Base-by-base conservation (phyloP, 179 eudicot genomes). In the Amaranthus tricolor region DNA sequence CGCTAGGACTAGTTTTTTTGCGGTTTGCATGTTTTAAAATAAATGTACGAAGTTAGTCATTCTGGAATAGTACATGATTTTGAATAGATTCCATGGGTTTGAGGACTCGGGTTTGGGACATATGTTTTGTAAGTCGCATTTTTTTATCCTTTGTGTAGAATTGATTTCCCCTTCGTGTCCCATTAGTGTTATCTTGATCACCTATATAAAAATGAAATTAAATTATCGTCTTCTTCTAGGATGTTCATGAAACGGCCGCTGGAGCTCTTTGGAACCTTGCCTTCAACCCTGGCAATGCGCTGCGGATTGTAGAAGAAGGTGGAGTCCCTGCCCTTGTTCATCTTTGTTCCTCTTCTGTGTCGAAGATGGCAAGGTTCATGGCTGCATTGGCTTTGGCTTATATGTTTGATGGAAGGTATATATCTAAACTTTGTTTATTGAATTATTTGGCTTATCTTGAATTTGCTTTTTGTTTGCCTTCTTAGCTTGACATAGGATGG, bases 251-350 rank as follows among this genome's bases (percentile, higher is more conserved):
- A 82, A 93, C 99, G 71, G 99, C 99, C 72, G 98, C 97, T 78
- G 99, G 99, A 80, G 99, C 99, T 71, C 96, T 95, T 76, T 95
- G 97, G 99, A 95, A 95, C 83, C 98, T 95, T 66, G 93, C 99
- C 55, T 95, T 91, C 58, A 91, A 91, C 66, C 90, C 97, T 50
- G 97, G 97, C 53, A 95, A 95, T 82, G 98, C 99, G 63, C 83
- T 91, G 60, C 92, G 94, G 15, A 95, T 95, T 74, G 99, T 93
- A 55, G 99, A 95, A 78, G 98, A 91, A 82, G 96, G 92, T 19
- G 98, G 99, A 21, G 98, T 95, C 82, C 90, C 96, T 45, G 88
- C 92, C 68, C 92, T 95, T 72, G 92, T 87, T 72, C 90, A 87
- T 85, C 96, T 95, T 62, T 89, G 97, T 78, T 84, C 94, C 69